Evolutionary conservation across 768 basidiomycete genomes (phyloP), one percentile per base, ranked within the genome.

Genomic region (Xerocomus spinulosus): DNA sequence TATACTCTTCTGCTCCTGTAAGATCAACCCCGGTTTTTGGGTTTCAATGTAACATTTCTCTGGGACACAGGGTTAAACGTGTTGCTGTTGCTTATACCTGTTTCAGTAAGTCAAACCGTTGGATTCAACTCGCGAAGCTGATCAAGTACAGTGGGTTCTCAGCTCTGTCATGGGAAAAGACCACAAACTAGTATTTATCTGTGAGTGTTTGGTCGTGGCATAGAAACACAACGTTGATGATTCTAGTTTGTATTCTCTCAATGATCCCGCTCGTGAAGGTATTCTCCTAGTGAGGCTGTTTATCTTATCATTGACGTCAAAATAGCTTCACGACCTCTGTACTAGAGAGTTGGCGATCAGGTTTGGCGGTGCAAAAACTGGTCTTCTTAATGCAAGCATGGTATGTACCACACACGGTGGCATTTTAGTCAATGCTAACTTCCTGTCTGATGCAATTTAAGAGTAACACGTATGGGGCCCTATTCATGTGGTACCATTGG

Each of bases 201-300:
- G 87, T 86, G 53, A 62, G 82, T 62, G 13, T 20, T 17, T 12
- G 24, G 28, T 34, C 7, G 40, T 4, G 17, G 29, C 14, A 35
- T n/a, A 20, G 35, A 26, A 28, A 29, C 21, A 3, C 43, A 28
- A 10, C 23, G n/a, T 44, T 24, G 5, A 34, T 21, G 14, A 9
- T 7, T 44, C 15, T 51, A 87, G 85, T 81, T 45, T 84, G 77
- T 50, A 73, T 83, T 52, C 67, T 87, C 23, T 77, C 85, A 9
- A 78, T 92, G 64, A 77, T 91, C 23, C 91, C 90, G 4, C 74
- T 91, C 24, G 87, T 90, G 42, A 83, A 85, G 69, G 85, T 85
- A 54, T 29, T 46, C 18, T 39, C 38, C 28, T 52, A 36, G 21
- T 34, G 18, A 17, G 1, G 17, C 32, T 18, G n/a, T n/a, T 29